Conservation (phyloP, 768 basidiomycete genomes). For the Pholiota microspora region DNA sequence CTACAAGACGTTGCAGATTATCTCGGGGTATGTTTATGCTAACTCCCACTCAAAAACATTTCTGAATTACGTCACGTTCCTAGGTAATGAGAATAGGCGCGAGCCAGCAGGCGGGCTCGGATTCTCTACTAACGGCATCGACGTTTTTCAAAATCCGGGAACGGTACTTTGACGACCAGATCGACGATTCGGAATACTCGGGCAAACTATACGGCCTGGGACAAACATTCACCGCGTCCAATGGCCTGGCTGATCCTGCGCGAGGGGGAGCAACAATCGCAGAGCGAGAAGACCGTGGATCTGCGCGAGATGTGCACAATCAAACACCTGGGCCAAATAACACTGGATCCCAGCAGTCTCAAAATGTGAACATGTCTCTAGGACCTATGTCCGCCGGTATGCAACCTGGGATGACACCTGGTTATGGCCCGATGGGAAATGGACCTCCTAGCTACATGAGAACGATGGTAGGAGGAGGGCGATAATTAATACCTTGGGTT, state of each 20-base stretch:
- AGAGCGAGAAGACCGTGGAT: slow-evolving; percentile 70
- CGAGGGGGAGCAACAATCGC: slow-evolving; percentile 80
- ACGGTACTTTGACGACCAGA: slow-evolving; percentile 85
- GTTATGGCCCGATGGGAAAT: slow-evolving; percentile 61
- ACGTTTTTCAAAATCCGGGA: slow-evolving; percentile 97
- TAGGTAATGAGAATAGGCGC: slow-evolving; percentile 88
- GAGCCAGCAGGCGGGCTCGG: slow-evolving; percentile 97
- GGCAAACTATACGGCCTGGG: slow-evolving; percentile 84
- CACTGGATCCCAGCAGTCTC: slow-evolving; percentile 31
- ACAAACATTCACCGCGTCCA: slow-evolving; percentile 67
- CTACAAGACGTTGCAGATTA: slow-evolving; percentile 96
- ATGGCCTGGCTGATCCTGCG: slow-evolving; percentile 63
- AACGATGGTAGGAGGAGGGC: slow-evolving; percentile 53
- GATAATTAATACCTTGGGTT: slow-evolving; percentile 32
- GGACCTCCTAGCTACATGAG: slow-evolving; percentile 59
- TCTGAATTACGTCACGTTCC: slow-evolving; percentile 2
- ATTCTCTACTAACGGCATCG: slow-evolving; percentile 88
- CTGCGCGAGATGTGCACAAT: slow-evolving; percentile 50
- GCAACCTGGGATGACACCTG: slow-evolving; percentile 45
- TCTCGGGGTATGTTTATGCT: slow-evolving; percentile 65
- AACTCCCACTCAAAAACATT: not conserved
- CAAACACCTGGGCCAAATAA: slow-evolving; percentile 51
- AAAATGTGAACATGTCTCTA: slow-evolving; percentile 49
- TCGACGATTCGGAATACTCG: slow-evolving; percentile 81
- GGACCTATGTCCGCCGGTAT: slow-evolving; percentile 41